Evolutionary conservation across 192 early-diverging fungal genomes (phyloP).

Genomic region (Coemansia sp.): DNA sequence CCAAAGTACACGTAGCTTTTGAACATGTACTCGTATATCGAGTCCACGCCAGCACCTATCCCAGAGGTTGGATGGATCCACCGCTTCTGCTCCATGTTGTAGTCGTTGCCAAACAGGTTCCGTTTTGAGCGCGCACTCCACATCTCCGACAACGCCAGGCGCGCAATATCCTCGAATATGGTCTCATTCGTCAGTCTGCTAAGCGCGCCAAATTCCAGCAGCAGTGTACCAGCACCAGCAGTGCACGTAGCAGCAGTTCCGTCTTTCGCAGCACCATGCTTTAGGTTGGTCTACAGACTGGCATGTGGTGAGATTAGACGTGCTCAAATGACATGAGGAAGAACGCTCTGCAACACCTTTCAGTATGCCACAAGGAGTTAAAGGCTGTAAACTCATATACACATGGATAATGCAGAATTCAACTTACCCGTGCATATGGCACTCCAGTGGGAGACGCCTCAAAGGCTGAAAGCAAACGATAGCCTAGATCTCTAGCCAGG

Average conservation of each 20-base stretch:
- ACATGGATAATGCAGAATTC: neutral
- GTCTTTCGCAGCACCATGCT: conserved; percentile 61
- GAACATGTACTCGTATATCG: conserved; percentile 88
- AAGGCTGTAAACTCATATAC: neutral
- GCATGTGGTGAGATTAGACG: too few relatives aligned
- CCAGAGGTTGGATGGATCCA: conserved; percentile 48
- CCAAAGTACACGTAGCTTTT: conserved; percentile 90
- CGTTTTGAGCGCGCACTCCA: conserved; percentile 76
- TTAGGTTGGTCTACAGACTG: conserved; percentile 63
- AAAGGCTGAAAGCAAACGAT: conserved; percentile 88
- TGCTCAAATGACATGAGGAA: too few relatives aligned
- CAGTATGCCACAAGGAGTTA: neutral
- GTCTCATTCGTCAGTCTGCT: conserved; percentile 79
- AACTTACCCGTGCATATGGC: conserved; percentile 67
- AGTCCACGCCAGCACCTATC: conserved; percentile 90
- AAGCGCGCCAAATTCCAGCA: conserved; percentile 91
- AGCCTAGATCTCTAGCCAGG: conserved; percentile 76
- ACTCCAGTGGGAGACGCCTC: conserved; percentile 72
- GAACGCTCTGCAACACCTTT: neutral
- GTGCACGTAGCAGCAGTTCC: conserved; percentile 78
- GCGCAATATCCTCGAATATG: conserved; percentile 71
- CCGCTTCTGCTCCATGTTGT: conserved; percentile 71
- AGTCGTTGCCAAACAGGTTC: conserved; percentile 81
- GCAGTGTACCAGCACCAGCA: conserved; percentile 87
- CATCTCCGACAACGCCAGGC: conserved; percentile 66